A percentile compares a stretch with the other conserved stretches of the same genome.
phyloP scores from a whole-genome alignment of 371 early-diverging fungal species.

The Apophysomyces elegans region DNA sequence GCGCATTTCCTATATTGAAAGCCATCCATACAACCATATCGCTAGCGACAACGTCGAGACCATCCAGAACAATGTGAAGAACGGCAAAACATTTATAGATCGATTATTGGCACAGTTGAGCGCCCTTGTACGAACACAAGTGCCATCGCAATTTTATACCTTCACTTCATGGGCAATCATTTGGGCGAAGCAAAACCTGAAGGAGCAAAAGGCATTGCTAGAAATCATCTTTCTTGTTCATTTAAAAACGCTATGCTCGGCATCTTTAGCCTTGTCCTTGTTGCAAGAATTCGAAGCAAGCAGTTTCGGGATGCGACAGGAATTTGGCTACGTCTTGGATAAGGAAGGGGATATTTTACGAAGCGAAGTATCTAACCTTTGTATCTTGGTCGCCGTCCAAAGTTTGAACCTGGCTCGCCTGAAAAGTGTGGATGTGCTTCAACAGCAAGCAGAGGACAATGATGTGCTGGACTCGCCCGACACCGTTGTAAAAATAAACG shows the following conservation, averaged over 20 bases:
- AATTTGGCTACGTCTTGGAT: slow-evolving; percentile 36
- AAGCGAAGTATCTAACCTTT: slow-evolving; percentile 26
- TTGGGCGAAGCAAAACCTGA: slow-evolving; percentile 48
- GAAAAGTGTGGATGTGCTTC: slow-evolving; percentile 3
- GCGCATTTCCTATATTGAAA: slow-evolving; percentile 29
- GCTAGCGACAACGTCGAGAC: slow-evolving; percentile 27
- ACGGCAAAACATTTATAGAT: slow-evolving; percentile 21
- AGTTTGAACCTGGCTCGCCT: slow-evolving; percentile 7
- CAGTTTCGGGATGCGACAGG: slow-evolving; percentile 38
- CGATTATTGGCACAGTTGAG: slow-evolving; percentile 39
- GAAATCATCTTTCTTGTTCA: slow-evolving; percentile 40
- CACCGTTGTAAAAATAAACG: slow-evolving; percentile 33
- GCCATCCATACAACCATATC: slow-evolving; percentile 35
- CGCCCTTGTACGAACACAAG: slow-evolving; percentile 24
- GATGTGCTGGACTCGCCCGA: slow-evolving; percentile 28
- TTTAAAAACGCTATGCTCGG: slow-evolving; percentile 19
- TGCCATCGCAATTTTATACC: slow-evolving; percentile 22
- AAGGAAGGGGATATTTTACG: slow-evolving; percentile 32
- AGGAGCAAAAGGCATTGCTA: slow-evolving; percentile 44
- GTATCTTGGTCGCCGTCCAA: slow-evolving; percentile 18
- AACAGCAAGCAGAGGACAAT: slow-evolving; percentile 1
- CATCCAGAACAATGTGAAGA: slow-evolving; percentile 16
- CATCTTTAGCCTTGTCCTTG: slow-evolving; percentile 24
- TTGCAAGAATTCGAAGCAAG: slow-evolving; percentile 48
- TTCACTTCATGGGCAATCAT: slow-evolving; percentile 16